Evolutionary conservation across 768 basidiomycete species (phyloP).

Genomic region (Mycena crocata): DNA sequence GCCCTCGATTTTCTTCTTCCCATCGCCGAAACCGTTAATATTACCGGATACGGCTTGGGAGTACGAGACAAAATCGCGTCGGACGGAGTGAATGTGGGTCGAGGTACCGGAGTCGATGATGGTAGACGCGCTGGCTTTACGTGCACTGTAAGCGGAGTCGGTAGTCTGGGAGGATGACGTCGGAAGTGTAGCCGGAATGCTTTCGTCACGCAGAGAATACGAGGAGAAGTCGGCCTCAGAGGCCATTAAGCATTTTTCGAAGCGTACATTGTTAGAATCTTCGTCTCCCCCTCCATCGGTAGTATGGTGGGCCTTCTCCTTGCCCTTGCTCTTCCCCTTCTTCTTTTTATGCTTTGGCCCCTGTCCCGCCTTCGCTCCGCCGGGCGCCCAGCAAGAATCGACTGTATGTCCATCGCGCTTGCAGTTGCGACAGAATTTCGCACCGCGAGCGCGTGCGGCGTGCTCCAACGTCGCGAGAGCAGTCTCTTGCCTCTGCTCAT

Average conservation of each 20-base stretch:
- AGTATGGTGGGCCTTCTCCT: slow-evolving; percentile 30
- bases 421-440: slow-evolving; percentile 22
- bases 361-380: slow-evolving; percentile 12
- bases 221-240: slow-evolving; percentile 17
- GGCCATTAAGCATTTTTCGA: slow-evolving; percentile 22
- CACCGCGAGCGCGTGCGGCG: slow-evolving; percentile 2
- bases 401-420: slow-evolving; percentile 12
- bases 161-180: slow-evolving; percentile 8
- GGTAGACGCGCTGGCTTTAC: slow-evolving; percentile 21
- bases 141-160: slow-evolving; percentile 16
- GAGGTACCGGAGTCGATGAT: slow-evolving; percentile 31
- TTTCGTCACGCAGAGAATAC: slow-evolving; percentile 13
- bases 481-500: slow-evolving; percentile 2
- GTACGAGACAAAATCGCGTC: slow-evolving; percentile 21
- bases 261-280: slow-evolving; percentile 15
- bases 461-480: slow-evolving; percentile 21
- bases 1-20: slow-evolving; percentile 25
- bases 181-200: slow-evolving; percentile 24
- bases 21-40: slow-evolving; percentile 26
- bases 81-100: slow-evolving; percentile 23
- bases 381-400: slow-evolving; percentile 15
- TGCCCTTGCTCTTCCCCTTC: slow-evolving; percentile 28
- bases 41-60: background rate
- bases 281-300: slow-evolving; percentile 18
- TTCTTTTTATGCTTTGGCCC: slow-evolving; percentile 4